Evolutionary conservation across 2,329 filamentous ascomycete genomes (phyloP).

Genomic region (Clarireedia paspali): DNA sequence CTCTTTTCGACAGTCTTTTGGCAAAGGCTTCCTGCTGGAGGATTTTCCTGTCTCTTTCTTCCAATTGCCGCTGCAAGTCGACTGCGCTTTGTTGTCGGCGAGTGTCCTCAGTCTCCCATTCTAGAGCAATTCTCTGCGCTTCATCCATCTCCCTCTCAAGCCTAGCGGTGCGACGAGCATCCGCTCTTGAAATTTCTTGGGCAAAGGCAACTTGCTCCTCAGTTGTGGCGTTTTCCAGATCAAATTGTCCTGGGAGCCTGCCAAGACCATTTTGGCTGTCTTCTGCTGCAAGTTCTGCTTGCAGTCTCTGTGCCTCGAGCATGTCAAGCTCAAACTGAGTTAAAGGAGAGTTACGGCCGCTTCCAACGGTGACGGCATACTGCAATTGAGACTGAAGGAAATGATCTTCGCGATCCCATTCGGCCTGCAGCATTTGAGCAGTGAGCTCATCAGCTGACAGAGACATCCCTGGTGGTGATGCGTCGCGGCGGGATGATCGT

Average conservation of each 20-base stretch:
- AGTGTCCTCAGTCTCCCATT: constrained; percentile 7
- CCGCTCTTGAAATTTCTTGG: neutral
- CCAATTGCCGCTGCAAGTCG: neutral
- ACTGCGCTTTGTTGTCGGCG: neutral
- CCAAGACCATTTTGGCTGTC: neutral
- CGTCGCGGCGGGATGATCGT: neutral
- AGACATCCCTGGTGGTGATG: neutral
- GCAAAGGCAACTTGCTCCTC: neutral
- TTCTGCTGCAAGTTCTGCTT: constrained; percentile 2
- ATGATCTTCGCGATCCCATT: constrained; percentile 7
- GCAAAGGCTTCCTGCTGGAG: neutral
- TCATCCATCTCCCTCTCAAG: constrained; percentile 4
- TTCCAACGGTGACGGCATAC: neutral
- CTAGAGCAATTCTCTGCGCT: constrained; percentile 3
- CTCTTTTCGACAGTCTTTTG: neutral
- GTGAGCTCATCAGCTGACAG: constrained; percentile 2
- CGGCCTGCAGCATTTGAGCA: constrained; percentile 3
- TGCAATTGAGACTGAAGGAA: constrained; percentile 1
- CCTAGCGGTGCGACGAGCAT: neutral
- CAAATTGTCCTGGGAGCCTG: neutral
- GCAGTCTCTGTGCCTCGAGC: constrained; percentile 7
- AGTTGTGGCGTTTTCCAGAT: neutral
- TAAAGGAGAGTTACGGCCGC: neutral
- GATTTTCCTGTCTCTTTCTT: constrained; percentile 1
- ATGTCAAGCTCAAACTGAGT: constrained; percentile 4